phyloP scores from a whole-genome alignment of 805 yeast genomes.

The Yarrowia deformans region DNA sequence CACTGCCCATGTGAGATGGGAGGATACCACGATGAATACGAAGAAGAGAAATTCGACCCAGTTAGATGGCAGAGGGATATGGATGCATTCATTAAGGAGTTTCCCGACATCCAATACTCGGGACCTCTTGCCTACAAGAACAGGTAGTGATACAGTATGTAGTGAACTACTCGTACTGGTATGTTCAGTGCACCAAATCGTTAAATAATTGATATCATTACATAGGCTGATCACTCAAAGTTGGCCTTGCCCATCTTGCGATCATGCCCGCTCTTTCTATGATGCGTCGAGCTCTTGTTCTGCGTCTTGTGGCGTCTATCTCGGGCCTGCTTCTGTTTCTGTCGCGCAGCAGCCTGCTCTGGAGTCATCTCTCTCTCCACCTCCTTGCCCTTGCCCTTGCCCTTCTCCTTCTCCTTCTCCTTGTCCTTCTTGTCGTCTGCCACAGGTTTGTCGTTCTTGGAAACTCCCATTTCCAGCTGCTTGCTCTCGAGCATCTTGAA shows the following conservation, averaged over 20 bases:
- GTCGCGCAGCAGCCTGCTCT: constrained; percentile 24
- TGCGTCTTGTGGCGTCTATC: constrained; percentile 38
- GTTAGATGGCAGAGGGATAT: not conserved
- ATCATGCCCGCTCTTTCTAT: constrained; percentile 35
- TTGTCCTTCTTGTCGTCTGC: not conserved
- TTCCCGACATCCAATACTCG: not conserved
- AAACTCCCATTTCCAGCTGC: constrained; percentile 19
- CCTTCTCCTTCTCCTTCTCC: not conserved
- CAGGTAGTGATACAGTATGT: too few relatives aligned
- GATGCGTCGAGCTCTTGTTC: constrained; percentile 36
- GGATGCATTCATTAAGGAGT: not conserved
- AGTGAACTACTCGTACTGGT: too few relatives aligned
- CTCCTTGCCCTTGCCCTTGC: constrained; percentile 23
- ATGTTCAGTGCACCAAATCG: too few relatives aligned
- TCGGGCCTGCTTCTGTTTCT: constrained; percentile 34
- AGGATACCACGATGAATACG: not conserved
- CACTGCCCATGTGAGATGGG: not conserved
- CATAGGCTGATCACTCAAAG: not conserved
- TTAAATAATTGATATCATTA: not conserved
- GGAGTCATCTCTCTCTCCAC: constrained; percentile 9
- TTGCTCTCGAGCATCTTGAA: constrained; percentile 31
- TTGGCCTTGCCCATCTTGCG: constrained; percentile 36
- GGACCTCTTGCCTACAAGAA: too few relatives aligned
- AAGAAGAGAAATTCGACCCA: not conserved
- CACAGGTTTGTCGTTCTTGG: constrained; percentile 18